A percentile compares a stretch with the other conserved stretches of the same genome.
phyloP scores from a whole-genome alignment of 495 filamentous ascomycete species.

The Neurospora discreta region DNA sequence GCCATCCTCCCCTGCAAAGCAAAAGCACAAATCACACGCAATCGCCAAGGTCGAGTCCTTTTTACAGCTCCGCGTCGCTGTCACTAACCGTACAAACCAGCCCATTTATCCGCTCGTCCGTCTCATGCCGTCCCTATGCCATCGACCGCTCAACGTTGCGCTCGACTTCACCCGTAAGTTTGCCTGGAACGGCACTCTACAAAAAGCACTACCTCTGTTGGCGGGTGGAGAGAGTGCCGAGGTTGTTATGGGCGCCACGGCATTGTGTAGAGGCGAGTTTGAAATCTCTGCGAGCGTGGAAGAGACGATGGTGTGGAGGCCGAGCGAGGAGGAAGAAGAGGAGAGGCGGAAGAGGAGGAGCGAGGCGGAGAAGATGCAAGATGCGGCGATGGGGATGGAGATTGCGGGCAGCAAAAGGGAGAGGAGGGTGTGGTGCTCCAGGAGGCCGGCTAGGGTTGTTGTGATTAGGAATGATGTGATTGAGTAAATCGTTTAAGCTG shows the following conservation, averaged over 20 bases:
- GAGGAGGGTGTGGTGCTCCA: slow-evolving; percentile 62
- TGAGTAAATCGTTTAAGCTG: background rate
- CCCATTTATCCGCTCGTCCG: slow-evolving; percentile 65
- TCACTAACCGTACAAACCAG: slow-evolving; percentile 59
- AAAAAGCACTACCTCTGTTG: slow-evolving; percentile 56
- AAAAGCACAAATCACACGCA: slow-evolving; percentile 23
- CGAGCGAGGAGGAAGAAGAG: slow-evolving; percentile 13
- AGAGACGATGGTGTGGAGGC: slow-evolving; percentile 48
- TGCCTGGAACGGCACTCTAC: slow-evolving; percentile 73
- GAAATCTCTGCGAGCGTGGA: slow-evolving; percentile 75
- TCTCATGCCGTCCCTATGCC: slow-evolving; percentile 62
- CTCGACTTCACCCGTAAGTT: slow-evolving; percentile 77
- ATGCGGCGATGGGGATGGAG: slow-evolving; percentile 35
- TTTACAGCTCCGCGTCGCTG: slow-evolving; percentile 51
- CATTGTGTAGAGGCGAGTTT: slow-evolving; percentile 69
- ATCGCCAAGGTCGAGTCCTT: slow-evolving; percentile 58
- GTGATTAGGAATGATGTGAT: slow-evolving; percentile 21
- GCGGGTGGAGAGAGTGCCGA: slow-evolving; percentile 41
- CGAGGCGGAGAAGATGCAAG: slow-evolving; percentile 40
- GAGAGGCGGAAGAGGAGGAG: slow-evolving; percentile 14
- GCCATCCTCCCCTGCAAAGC: slow-evolving; percentile 5
- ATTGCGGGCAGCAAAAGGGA: slow-evolving; percentile 28
- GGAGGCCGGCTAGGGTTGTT: slow-evolving; percentile 51
- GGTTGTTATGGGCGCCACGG: slow-evolving; percentile 53
- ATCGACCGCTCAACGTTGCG: slow-evolving; percentile 60